A percentile compares a stretch with the other conserved stretches of the same genome.
These are phyloP conservation scores for Colletotrichum trifolii DNA, from an alignment of 2,329 filamentous ascomycete species.

Conservation along the genomic window DNA sequence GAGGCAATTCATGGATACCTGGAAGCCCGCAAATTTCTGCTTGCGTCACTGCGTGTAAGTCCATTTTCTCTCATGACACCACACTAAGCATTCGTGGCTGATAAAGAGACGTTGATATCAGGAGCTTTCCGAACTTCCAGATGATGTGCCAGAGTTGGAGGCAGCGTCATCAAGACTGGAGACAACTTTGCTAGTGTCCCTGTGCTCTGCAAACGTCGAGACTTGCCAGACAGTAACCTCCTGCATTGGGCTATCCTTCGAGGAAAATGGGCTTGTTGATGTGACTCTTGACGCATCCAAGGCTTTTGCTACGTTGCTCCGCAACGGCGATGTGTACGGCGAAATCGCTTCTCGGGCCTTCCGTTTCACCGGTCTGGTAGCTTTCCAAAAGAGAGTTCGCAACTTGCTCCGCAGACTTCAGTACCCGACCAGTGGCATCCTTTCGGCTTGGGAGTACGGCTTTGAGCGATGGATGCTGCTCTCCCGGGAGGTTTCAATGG, in stretches of 20 bases:
- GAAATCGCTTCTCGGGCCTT: slow-evolving; percentile 73
- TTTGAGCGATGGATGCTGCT: slow-evolving; percentile 74
- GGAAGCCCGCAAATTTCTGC: slow-evolving; percentile 63
- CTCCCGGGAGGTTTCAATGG: slow-evolving; percentile 71
- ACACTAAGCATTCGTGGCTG: neutral
- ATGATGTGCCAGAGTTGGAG: slow-evolving; percentile 66
- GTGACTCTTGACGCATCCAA: slow-evolving; percentile 62
- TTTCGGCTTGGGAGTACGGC: slow-evolving; percentile 74
- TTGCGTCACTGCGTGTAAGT: slow-evolving; percentile 62
- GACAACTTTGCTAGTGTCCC: slow-evolving; percentile 70
- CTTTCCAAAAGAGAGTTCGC: slow-evolving; percentile 75
- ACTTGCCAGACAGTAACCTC: slow-evolving; percentile 73
- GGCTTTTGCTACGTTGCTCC: slow-evolving; percentile 62
- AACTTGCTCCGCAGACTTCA: slow-evolving; percentile 69
- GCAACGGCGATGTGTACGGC: slow-evolving; percentile 69
- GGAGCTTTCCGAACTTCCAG: slow-evolving; percentile 65
- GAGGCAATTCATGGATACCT: slow-evolving; percentile 66
- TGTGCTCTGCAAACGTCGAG: slow-evolving; percentile 74
- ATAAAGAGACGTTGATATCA: slow-evolving; percentile 41
- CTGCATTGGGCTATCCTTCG: slow-evolving; percentile 70
- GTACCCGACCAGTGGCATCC: slow-evolving; percentile 72
- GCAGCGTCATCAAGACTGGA: slow-evolving; percentile 67
- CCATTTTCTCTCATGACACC: neutral
- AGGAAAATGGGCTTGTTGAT: slow-evolving; percentile 68
- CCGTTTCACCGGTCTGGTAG: slow-evolving; percentile 74